Conservation (phyloP, 169 alveolate genomes). For the Perkinsus marinus region DNA sequence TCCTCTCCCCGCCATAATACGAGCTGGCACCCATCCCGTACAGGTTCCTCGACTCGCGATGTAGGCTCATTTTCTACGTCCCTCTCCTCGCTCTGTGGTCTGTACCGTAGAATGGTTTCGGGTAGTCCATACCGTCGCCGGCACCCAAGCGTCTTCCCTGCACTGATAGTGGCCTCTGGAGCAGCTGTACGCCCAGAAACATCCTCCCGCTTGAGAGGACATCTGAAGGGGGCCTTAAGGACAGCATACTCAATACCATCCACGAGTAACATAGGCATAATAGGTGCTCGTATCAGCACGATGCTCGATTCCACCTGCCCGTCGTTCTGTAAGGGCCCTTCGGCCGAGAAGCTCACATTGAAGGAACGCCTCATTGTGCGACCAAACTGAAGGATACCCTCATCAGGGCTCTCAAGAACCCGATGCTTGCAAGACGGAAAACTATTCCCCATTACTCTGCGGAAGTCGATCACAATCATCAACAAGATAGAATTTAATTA, state of each 20-base stretch:
- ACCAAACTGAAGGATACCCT: not conserved
- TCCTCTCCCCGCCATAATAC: constrained; percentile 16
- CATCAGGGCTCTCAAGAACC: not conserved
- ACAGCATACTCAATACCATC: not conserved
- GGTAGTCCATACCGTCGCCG: not conserved
- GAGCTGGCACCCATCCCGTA: constrained; percentile 3
- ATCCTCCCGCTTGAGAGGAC: not conserved
- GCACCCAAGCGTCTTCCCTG: not conserved
- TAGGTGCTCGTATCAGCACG: not conserved
- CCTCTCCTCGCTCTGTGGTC: not conserved
- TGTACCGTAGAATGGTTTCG: not conserved
- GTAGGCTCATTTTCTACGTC: not conserved
- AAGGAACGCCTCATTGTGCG: not conserved
- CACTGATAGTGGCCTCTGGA: no score
- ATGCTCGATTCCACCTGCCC: not conserved
- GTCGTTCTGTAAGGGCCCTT: not conserved
- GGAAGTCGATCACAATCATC: no score
- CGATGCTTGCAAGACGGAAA: not conserved
- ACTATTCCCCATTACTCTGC: no score
- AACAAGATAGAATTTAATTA: no score
- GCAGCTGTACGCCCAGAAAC: not conserved
- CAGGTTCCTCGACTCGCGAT: not conserved
- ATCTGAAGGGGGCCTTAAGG: not conserved
- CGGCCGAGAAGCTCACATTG: not conserved
- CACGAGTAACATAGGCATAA: not conserved